Evolutionary conservation across 83 land plant species (phyloP), one percentile per base, ranked within the genome.

Genomic region (Larix sibirica): DNA sequence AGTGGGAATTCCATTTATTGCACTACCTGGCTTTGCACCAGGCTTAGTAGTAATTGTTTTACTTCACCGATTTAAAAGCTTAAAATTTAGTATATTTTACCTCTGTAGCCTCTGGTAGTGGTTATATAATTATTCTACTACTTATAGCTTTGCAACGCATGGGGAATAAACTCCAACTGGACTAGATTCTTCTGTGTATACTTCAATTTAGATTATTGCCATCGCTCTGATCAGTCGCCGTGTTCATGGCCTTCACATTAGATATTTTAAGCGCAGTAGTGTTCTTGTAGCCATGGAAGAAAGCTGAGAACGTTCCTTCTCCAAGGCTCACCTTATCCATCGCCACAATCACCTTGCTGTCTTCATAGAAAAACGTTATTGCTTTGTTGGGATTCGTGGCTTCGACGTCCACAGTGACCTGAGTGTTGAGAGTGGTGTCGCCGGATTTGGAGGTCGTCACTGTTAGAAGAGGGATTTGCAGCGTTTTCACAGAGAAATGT

Each of bases 351-450:
- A 69, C 40, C 40, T 28, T 28, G 36, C 74, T 69, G 33, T 69
- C 40, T 2, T 69, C 74, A 33, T 28, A 69, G 18, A 36, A 69
- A 4, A 69, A 69, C 26, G 5, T 36, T 14, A 69, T 2, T 28
- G 6, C 24, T 36, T 69, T 69, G 74, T 69, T 69, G 74, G 74
- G 42, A 69, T 69, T 69, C 40, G 4, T 69, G 74, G 74, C 74
- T 36, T 23, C 18, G 10, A 69, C 31, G 17, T 36, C 2, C 17
- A 69, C 16, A 14, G 36, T 3, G 18, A 69, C 74, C 74, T 69
- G 26, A 28, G 74, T 4, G 40, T 4, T 36, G 40, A 69, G 74
- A 36, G 1, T 28, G 42, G 74, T 69, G 10, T 69, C 74, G 38
- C 74, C 74, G 4, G 74, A 28, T 28, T 69, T 69, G 74, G 28